These are phyloP conservation scores for Panicum miliaceum DNA, from an alignment of 176 grass and related monocot species.

Conservation along the genomic window DNA sequence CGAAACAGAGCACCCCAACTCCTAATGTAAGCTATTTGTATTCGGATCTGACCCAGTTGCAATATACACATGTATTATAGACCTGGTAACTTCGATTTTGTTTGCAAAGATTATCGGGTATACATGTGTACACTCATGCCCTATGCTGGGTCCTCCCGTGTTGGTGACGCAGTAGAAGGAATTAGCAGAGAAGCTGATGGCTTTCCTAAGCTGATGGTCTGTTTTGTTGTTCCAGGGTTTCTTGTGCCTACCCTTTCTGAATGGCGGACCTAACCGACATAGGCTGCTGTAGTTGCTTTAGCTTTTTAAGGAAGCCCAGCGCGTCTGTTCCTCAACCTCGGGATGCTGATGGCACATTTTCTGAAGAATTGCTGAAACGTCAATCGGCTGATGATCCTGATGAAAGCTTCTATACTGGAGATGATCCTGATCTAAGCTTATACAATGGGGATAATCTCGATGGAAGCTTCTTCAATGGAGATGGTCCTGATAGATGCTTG, in stretches of 20 bases:
- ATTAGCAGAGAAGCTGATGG: not conserved
- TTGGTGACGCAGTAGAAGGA: too few species aligned
- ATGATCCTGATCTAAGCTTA: slow-evolving; percentile 55
- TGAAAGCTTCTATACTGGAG: slow-evolving; percentile 59
- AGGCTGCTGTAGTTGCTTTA: slow-evolving; percentile 81
- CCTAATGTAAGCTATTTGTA: too few species aligned
- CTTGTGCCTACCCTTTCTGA: not conserved
- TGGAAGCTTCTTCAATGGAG: slow-evolving; percentile 44
- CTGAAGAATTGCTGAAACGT: slow-evolving; percentile 48
- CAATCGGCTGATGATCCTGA: slow-evolving; percentile 48
- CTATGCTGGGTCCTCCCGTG: too few species aligned
- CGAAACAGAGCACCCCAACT: too few species aligned
- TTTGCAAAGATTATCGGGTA: too few species aligned
- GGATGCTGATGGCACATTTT: slow-evolving; percentile 31
- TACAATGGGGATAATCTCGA: slow-evolving; percentile 51
- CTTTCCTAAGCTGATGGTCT: not conserved
- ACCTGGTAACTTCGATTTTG: too few species aligned
- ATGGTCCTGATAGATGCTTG: slow-evolving; percentile 52
- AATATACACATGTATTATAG: too few species aligned
- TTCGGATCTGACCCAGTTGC: too few species aligned
- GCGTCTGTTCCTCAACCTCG: slow-evolving; percentile 2
- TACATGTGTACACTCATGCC: too few species aligned
- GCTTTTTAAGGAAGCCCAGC: slow-evolving; percentile 64
- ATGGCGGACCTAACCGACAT: slow-evolving; percentile 59
- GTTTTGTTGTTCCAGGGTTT: not conserved